Evolutionary conservation across 371 early-diverging fungal genomes (phyloP).

Genomic region (Syncephalastrum racemosum): DNA sequence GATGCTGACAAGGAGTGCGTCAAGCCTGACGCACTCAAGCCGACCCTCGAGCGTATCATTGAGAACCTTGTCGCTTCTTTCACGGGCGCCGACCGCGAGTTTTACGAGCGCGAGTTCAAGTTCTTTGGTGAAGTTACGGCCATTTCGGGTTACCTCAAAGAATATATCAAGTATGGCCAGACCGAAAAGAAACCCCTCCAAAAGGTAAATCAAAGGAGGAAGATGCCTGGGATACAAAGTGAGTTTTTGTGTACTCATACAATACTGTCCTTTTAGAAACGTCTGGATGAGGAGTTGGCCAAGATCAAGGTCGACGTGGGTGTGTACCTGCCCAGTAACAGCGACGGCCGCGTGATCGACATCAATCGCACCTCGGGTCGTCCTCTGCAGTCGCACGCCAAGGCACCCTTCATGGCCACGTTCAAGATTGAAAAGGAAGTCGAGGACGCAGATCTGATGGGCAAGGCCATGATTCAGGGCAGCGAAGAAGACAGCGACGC

Average conservation of each 20-base stretch:
- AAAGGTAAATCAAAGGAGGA: constrained; percentile 34
- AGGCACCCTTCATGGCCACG: constrained; percentile 99
- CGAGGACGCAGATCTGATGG: constrained; percentile 44
- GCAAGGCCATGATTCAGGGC: constrained; percentile 50
- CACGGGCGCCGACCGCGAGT: constrained; percentile 82
- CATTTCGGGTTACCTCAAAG: constrained; percentile 97
- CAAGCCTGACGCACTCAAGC: constrained; percentile 84
- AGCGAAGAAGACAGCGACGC: constrained; percentile 30
- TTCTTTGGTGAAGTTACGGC: constrained; percentile 96
- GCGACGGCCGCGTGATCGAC: constrained; percentile 93
- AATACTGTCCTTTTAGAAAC: constrained; percentile 26
- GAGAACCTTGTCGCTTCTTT: constrained; percentile 73
- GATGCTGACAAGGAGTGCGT: constrained; percentile 77
- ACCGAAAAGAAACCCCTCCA: constrained; percentile 88
- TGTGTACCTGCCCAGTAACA: constrained; percentile 98
- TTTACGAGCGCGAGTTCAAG: constrained; percentile 92
- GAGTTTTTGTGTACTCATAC: neutral
- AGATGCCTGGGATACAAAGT: neutral
- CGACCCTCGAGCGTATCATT: constrained; percentile 85
- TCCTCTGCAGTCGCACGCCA: constrained; percentile 98
- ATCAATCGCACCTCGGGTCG: constrained; percentile 95
- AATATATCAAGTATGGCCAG: constrained; percentile 90
- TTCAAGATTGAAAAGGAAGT: constrained; percentile 82
- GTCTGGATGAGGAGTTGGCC: constrained; percentile 94
- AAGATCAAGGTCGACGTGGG: constrained; percentile 95